These are phyloP conservation scores for Leccinum truebloodii DNA, from an alignment of 768 basidiomycete genomes.

Conservation along the genomic window DNA sequence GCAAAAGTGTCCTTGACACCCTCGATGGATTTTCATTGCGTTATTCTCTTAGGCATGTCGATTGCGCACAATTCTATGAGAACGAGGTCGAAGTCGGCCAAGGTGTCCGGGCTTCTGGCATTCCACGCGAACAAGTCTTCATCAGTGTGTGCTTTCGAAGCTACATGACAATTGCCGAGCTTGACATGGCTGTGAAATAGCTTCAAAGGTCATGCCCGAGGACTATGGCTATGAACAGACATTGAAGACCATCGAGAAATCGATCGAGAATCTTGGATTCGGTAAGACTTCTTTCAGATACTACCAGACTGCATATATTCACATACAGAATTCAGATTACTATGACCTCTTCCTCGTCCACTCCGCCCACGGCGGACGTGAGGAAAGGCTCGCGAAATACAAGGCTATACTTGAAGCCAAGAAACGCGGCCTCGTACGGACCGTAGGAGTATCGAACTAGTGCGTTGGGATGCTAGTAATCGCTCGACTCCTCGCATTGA, in stretches of 20 bases:
- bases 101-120: constrained; percentile 23
- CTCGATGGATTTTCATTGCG: not conserved
- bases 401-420: constrained; percentile 38
- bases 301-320: not conserved
- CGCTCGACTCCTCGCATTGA: not conserved
- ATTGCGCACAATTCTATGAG: constrained; percentile 25
- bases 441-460: constrained; percentile 52
- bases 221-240: constrained; percentile 20
- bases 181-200: constrained; percentile 13
- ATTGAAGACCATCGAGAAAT: constrained; percentile 19
- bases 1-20: not conserved
- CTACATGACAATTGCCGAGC: not conserved
- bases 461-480: constrained; percentile 16
- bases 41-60: constrained; percentile 24
- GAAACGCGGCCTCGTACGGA: constrained; percentile 38
- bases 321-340: constrained; percentile 33
- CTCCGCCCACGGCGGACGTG: constrained; percentile 40
- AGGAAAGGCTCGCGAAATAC: constrained; percentile 41
- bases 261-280: constrained; percentile 25
- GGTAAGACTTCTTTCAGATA: constrained; percentile 8
- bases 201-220: constrained; percentile 20
- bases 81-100: constrained; percentile 31
- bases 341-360: constrained; percentile 52
- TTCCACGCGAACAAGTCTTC: constrained; percentile 32
- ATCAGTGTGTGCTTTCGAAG: constrained; percentile 25